phyloP scores from a whole-genome alignment of 108 stramenopile species.

The Craspedostauros australis region DNA sequence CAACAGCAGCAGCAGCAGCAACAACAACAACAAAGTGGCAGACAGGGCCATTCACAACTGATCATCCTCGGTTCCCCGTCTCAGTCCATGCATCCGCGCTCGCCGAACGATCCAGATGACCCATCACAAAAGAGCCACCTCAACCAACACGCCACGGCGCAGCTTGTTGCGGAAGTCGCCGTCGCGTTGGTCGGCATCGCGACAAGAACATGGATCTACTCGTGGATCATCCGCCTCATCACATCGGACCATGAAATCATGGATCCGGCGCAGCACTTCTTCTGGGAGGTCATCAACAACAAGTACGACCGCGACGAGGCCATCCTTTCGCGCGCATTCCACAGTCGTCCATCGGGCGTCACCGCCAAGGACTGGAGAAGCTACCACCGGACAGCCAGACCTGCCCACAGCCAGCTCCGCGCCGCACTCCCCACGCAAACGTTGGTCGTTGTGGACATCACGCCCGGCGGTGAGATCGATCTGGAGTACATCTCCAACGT shows the following conservation, averaged over 20 bases:
- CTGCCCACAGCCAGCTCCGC: background rate
- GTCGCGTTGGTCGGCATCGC: constrained; percentile 25
- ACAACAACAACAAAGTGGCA: constrained; percentile 5
- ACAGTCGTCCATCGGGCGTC: constrained; percentile 43
- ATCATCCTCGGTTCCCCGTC: too few species aligned
- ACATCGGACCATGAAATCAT: constrained; percentile 38
- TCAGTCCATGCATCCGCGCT: too few species aligned
- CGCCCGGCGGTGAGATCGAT: constrained; percentile 30
- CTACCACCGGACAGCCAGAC: background rate
- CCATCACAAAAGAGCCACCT: too few species aligned
- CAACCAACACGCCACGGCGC: too few species aligned
- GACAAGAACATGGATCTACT: constrained; percentile 35
- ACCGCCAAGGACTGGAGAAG: constrained; percentile 6
- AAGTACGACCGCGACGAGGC: constrained; percentile 54
- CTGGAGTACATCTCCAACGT: constrained; percentile 53
- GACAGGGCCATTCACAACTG: too few species aligned
- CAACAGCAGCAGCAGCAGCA: constrained; percentile 3
- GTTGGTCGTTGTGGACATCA: constrained; percentile 59
- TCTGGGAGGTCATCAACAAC: constrained; percentile 80
- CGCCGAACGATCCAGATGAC: too few species aligned
- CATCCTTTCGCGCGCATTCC: constrained; percentile 41
- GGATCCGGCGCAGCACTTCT: constrained; percentile 65
- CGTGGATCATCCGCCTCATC: constrained; percentile 33
- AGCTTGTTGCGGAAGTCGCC: constrained; percentile 15
- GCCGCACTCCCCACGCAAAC: constrained; percentile 39